Percentiles rank a stretch among this genome's conserved stretches.
These are phyloP conservation scores for Dunaliella primolecta DNA, from an alignment of 139 green algal genomes.

Conservation along the genomic window DNA sequence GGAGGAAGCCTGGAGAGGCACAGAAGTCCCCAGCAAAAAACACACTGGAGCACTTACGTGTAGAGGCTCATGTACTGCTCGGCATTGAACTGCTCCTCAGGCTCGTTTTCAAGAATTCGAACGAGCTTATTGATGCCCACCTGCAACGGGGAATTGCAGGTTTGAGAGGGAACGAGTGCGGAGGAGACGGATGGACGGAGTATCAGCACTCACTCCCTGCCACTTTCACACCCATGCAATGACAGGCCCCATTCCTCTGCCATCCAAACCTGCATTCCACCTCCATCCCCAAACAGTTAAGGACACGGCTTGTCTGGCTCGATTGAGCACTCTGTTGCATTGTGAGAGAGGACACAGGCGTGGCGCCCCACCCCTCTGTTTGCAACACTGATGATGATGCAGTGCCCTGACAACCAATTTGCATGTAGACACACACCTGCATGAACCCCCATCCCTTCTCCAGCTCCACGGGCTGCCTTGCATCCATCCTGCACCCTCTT, in stretches of 20 bases:
- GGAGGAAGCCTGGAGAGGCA: background rate
- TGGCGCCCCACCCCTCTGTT: no score
- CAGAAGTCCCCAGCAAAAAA: background rate
- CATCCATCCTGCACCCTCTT: no score
- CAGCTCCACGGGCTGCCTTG: constrained; percentile 84
- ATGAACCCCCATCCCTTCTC: constrained; percentile 88
- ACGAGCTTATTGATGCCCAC: constrained; percentile 94
- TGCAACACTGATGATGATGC: no score
- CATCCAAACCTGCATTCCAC: no score
- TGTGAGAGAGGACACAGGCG: no score
- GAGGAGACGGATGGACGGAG: background rate
- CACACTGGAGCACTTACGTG: constrained; percentile 65
- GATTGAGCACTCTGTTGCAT: no score
- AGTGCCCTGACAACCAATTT: no score
- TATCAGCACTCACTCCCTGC: background rate
- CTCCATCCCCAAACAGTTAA: no score
- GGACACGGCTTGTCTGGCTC: no score
- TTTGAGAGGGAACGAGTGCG: background rate
- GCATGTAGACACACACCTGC: constrained; percentile 68
- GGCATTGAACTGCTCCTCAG: constrained; percentile 81
- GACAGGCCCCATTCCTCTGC: background rate
- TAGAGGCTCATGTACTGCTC: constrained; percentile 97
- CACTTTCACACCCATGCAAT: background rate
- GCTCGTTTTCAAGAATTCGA: constrained; percentile 80
- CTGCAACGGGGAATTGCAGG: constrained; percentile 48